Base-by-base conservation (phyloP, 805 yeast genomes). In the Candida montana region DNA sequence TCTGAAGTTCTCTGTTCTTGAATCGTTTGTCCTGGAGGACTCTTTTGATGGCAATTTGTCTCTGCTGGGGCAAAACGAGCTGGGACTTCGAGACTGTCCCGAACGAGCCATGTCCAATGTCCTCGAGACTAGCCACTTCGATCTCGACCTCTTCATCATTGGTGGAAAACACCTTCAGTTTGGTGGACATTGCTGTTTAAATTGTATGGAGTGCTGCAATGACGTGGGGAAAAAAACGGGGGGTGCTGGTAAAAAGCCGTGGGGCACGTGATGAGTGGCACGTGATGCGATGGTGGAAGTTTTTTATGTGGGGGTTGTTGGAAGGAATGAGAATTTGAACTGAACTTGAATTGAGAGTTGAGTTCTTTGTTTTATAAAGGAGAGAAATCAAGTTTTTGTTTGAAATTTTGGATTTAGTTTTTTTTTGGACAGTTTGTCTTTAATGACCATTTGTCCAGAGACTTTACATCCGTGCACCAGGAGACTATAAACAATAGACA, bases 21-120 rank as follows among this genome's bases (percentile, higher is more conserved):
- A 90, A 93, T 36, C 98, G 71, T 58, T 83, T 86, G 65, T 93
- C 99, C 61, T 93, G 98, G 20, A 91, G 72, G n/a, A 93, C 99
- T 53, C 95, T 77, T 64, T 93, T 93, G 59, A 93, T 88, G 38
- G 99, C 99, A 16, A 91, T 95, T 32, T 79, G 75, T 21, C 44
- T 33, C 53, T 81, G 85, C 46, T 83, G 79, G 18, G 83, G 72
- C 15, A 91, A 89, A 46, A 76, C 58, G 31, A 93, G 69, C 45
- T 77, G 79, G 7, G 96, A 88, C 52, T 87, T 93, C 60, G 88
- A 89, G n/a, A 93, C 99, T 27, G 89, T 90, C 3, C 99, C 99
- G 67, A 93, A 93, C n/a, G 98, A 90, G 10, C 99, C 99, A 63
- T 87, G 95, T n/a, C 99, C 99, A 32, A 91, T 93, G 74, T 90